Conservation (phyloP, 441 rosid genomes). For the Mallotus japonicus region DNA sequence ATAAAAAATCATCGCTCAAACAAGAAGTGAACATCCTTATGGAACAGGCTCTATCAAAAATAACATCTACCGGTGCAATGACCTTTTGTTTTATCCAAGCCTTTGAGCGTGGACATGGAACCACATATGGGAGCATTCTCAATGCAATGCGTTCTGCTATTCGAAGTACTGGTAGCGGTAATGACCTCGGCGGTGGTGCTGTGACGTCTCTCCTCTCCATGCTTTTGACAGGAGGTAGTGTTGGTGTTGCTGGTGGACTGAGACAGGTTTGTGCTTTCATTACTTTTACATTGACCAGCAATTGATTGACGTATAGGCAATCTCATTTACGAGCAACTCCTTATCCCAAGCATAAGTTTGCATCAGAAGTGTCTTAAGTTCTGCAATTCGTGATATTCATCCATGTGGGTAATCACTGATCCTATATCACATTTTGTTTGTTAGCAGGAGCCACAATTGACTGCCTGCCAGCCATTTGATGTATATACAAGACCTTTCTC, state of each 20-base stretch:
- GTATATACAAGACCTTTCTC: constrained; percentile 67
- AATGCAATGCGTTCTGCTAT: constrained; percentile 76
- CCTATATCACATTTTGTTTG: constrained; percentile 13
- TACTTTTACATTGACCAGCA: not conserved
- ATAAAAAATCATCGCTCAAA: not conserved
- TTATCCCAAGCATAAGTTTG: not conserved
- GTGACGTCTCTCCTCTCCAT: constrained; percentile 70
- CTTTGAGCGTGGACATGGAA: constrained; percentile 63
- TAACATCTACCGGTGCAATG: constrained; percentile 94
- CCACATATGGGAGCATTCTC: constrained; percentile 80
- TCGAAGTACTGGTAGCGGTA: constrained; percentile 43
- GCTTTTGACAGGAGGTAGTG: constrained; percentile 80
- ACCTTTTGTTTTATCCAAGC: constrained; percentile 94
- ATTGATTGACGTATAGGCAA: no score
- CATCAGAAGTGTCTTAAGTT: not conserved
- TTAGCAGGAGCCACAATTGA: constrained; percentile 79
- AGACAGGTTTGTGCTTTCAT: constrained; percentile 50
- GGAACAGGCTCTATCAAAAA: constrained; percentile 71
- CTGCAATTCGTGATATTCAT: not conserved
- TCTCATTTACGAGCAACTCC: not conserved
- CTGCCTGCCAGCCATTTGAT: constrained; percentile 72
- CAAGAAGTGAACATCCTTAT: not conserved
- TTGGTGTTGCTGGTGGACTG: constrained; percentile 43
- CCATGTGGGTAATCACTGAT: not conserved
- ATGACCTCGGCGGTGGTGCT: constrained; percentile 49